Base-by-base conservation (phyloP, 495 filamentous ascomycete species). In the Lichina pygmaea region DNA sequence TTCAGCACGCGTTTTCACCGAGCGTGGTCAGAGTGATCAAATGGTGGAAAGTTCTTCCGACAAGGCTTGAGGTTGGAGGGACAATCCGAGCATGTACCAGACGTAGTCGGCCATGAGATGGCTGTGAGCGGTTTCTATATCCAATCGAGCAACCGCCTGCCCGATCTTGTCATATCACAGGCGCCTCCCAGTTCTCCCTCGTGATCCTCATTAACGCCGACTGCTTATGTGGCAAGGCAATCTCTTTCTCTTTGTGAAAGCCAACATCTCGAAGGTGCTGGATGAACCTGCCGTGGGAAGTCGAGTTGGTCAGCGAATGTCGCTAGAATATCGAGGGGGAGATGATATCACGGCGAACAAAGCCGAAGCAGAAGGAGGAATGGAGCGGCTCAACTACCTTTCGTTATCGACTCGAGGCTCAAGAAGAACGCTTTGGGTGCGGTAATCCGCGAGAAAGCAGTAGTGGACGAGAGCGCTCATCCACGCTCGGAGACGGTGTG, bases 361-460 rank as follows among this genome's bases (percentile, higher is more conserved):
- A n/a, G 6, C 6, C 11, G n/a, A n/a, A 38, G 33, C 45, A 24
- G 41, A 43, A 36, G 45, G 43, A 33, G 24, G n/a, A 40, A n/a
- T 33, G 36, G 43, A 69, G 3, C 36, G 11, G 11, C 36, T 5
- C 36, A 15, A 73, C 59, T 57, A 93, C 85, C 79, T 89, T 43
- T 64, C 56, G 58, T 95, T 95, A 61, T 97, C 91, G 10, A 94
- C 71, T 60, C 89, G 71, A 9, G 89, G 91, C 60, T 97, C 89
- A 53, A 94, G 55, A 52, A 81, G 68, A 30, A 95, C 68, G 34
- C 69, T 71, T 62, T 82, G 71, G 10, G 89, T 95, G 51, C 89
- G 66, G 48, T 72, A 65, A 62, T 97, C 89, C 8, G 75, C 65
- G 53, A 81, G 58, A 58, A 79, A 91, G 47, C 74, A 74, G 62